Conservation (phyloP, 768 basidiomycete genomes). For the Tricholoma flavovirens region DNA sequence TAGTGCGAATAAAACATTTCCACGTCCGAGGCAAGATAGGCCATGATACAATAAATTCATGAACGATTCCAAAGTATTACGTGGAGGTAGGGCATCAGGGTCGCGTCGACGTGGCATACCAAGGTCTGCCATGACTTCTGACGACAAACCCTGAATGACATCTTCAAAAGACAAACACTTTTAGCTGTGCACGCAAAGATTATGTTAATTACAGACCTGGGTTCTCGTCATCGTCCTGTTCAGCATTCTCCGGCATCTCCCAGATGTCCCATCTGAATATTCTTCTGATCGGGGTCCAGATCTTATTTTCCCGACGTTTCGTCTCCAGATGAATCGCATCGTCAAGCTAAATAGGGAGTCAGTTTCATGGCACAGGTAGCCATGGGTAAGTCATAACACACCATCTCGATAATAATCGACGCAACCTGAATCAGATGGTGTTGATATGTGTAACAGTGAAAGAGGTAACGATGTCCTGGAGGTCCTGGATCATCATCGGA, state of each 20-base stretch:
- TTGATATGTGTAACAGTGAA: slow-evolving; percentile 72
- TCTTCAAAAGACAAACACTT: slow-evolving; percentile 21
- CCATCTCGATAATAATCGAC: slow-evolving; percentile 35
- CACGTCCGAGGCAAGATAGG: slow-evolving; percentile 37
- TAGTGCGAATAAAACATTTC: slow-evolving; percentile 62
- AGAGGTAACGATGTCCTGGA: slow-evolving; percentile 64
- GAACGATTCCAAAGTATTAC: slow-evolving; percentile 48
- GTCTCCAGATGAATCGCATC: slow-evolving; percentile 53
- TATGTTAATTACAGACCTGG: slow-evolving; percentile 41
- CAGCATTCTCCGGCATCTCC: slow-evolving; percentile 38
- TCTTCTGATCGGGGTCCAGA: slow-evolving; percentile 55
- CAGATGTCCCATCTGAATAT: slow-evolving; percentile 40
- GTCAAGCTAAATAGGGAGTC: slow-evolving; percentile 40
- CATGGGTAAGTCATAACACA: slow-evolving; percentile 15
- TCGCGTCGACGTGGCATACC: slow-evolving; percentile 55
- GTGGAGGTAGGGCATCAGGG: slow-evolving; percentile 70
- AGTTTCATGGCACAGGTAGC: too few species aligned
- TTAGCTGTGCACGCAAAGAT: not conserved
- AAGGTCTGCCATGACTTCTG: slow-evolving; percentile 39
- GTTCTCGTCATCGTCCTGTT: slow-evolving; percentile 61
- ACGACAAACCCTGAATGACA: slow-evolving; percentile 50
- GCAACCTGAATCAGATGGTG: slow-evolving; percentile 42
- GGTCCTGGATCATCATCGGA: slow-evolving; percentile 28
- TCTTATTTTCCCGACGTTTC: slow-evolving; percentile 27
- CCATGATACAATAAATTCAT: slow-evolving; percentile 41